Conservation (phyloP, 208 protist genomes). For the Herpetomonas samuelpessoai region DNA sequence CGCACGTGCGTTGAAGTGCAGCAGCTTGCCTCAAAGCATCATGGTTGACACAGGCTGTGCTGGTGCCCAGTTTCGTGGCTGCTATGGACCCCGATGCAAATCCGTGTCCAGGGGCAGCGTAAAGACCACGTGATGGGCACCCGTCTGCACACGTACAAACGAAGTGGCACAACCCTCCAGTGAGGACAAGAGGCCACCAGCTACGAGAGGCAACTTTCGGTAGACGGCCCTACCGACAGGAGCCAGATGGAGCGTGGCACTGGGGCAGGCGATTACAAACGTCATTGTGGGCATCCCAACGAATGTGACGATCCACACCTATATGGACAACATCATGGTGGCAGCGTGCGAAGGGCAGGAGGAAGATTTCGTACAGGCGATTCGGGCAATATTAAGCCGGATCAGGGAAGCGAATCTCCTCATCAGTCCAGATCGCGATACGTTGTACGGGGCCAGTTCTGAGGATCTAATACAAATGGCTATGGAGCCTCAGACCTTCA, state of each 20-base stretch:
- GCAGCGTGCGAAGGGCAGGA: slow-evolving; percentile 13
- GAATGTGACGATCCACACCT: slow-evolving; percentile 13
- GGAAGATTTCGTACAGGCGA: slow-evolving; percentile 10
- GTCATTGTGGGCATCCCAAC: slow-evolving; percentile 17
- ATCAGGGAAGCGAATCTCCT: slow-evolving; percentile 19
- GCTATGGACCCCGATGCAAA: too few species aligned
- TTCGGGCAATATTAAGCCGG: slow-evolving; percentile 6
- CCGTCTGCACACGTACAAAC: too few species aligned
- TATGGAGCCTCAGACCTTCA: neutral
- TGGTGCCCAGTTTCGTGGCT: too few species aligned
- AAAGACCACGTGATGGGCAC: too few species aligned
- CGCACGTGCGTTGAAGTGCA: too few species aligned
- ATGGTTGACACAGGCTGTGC: too few species aligned
- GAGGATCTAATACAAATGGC: slow-evolving; percentile 2
- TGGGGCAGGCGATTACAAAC: slow-evolving; percentile 16
- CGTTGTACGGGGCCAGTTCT: neutral
- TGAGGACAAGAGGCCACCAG: too few species aligned
- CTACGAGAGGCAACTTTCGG: too few species aligned
- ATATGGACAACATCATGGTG: slow-evolving; percentile 22
- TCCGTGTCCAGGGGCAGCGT: too few species aligned
- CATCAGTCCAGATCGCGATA: slow-evolving; percentile 9
- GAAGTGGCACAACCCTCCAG: too few species aligned
- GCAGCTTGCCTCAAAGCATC: too few species aligned
- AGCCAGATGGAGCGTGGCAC: slow-evolving; percentile 17
- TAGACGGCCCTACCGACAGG: slow-evolving; percentile 13